Base-by-base conservation (phyloP, 2,329 filamentous ascomycete genomes). In the Aspergillus costaricaensis region DNA sequence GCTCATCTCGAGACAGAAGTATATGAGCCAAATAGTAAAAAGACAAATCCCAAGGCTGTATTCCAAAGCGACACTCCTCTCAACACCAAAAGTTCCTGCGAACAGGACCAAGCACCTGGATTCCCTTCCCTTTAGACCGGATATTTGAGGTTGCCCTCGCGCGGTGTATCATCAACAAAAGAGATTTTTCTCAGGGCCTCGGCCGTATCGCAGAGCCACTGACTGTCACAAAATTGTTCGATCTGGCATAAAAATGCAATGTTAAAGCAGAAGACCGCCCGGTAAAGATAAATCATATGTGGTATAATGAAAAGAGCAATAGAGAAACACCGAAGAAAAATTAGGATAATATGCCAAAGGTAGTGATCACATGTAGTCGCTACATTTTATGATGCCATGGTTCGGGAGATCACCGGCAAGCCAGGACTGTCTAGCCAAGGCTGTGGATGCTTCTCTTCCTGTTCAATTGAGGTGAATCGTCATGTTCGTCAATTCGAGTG, bases 361-460 rank as follows among this genome's bases (percentile, higher is more conserved):
- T 21, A 25, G 3, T 14, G 21, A 27, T 49, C 21, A 25, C 15
- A 25, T 4, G 15, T 30, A 27, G 9, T 50, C 47, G n/a, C 25
- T 55, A 53, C 60, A 44, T 52, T 66, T 47, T 68, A 64, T 60
- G 39, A 50, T 32, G 47, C 21, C 21, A 49, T 30, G 23, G 2
- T n/a, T 9, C 15, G 30, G 25, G 15, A 19, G 41, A 2, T 44
- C 21, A 7, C 41, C 14, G n/a, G 41, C 41, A 17, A 19, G 8
- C 2, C 8, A 43, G 21, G 41, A 9, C 19, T 15, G 8, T 43
- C 70, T 65, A 76, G 23, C 66, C 71, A 47, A 79, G 66, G 27
- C 76, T 78, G 60, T 79, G 78, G 53, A 81, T 80, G 58, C 79
- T 81, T 60, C 77, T 73, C 65, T 82, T 81, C 70, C 79, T 80